These are phyloP conservation scores for Raphanus hybrid DNA, from an alignment of 441 rosid species.

Conservation along the genomic window DNA sequence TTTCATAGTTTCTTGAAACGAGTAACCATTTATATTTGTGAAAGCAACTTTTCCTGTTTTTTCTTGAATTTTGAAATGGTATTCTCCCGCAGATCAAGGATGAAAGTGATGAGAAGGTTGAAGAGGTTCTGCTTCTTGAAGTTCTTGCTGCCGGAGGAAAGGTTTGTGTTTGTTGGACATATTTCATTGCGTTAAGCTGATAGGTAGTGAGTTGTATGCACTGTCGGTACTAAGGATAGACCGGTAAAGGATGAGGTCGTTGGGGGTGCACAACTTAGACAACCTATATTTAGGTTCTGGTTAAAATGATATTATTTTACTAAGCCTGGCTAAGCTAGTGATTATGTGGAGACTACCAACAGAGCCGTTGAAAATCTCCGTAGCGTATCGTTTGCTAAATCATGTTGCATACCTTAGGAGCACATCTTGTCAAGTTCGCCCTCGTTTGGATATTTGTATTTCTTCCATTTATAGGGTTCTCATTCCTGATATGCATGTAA, in stretches of 20 bases:
- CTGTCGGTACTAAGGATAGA: constrained; percentile 19
- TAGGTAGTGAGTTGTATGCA: constrained; percentile 30
- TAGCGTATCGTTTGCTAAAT: constrained; percentile 20
- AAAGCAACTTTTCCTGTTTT: constrained; percentile 24
- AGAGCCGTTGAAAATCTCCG: constrained; percentile 13
- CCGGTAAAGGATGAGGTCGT: constrained; percentile 11
- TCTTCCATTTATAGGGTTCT: constrained; percentile 29
- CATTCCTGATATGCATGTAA: constrained; percentile 20
- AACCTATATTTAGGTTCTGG: constrained; percentile 21
- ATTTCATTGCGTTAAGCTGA: constrained; percentile 24
- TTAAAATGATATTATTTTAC: constrained; percentile 23
- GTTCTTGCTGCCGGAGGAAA: constrained; percentile 95
- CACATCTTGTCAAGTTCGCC: constrained; percentile 20
- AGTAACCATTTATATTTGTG: constrained; percentile 27
- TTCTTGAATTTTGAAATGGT: constrained; percentile 11
- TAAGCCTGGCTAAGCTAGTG: constrained; percentile 24
- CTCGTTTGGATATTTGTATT: constrained; percentile 18
- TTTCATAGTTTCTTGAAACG: constrained; percentile 21
- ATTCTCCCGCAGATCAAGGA: constrained; percentile 57
- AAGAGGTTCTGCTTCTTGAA: constrained; percentile 81
- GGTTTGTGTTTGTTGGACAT: constrained; percentile 60
- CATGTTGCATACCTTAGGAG: constrained; percentile 22
- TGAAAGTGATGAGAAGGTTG: constrained; percentile 52
- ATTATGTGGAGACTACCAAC: constrained; percentile 17
- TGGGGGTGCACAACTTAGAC: constrained; percentile 28